These are phyloP conservation scores for Sugiyamaella lignohabitans DNA, from an alignment of 805 yeast species.

Conservation along the genomic window DNA sequence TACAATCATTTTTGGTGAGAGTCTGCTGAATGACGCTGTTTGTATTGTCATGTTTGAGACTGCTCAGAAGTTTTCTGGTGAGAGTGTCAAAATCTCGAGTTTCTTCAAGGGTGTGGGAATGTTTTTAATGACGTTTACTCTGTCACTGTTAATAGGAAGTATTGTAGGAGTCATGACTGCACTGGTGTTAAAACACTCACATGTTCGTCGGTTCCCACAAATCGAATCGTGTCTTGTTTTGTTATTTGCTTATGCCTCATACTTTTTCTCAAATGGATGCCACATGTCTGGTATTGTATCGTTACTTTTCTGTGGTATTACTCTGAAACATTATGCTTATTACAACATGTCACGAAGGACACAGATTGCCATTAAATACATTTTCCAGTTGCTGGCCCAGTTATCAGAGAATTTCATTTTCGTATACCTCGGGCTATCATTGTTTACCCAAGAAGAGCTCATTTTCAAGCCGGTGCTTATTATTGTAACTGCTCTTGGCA, in stretches of 20 bases:
- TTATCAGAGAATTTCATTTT: slow-evolving; percentile 94
- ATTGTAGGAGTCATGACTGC: slow-evolving; percentile 86
- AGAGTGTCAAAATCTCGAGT: slow-evolving; percentile 53
- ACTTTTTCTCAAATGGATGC: slow-evolving; percentile 96
- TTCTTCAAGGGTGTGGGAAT: slow-evolving; percentile 86
- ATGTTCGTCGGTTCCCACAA: slow-evolving; percentile 90
- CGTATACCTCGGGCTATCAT: slow-evolving; percentile 86
- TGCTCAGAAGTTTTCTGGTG: slow-evolving; percentile 91
- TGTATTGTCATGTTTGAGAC: slow-evolving; percentile 99
- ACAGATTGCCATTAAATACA: slow-evolving; percentile 91
- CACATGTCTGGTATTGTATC: slow-evolving; percentile 99
- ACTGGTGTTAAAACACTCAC: slow-evolving; percentile 81
- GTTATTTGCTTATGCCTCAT: slow-evolving; percentile 88
- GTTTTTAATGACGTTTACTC: slow-evolving; percentile 86
- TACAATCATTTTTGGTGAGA: slow-evolving; percentile 96
- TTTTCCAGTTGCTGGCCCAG: slow-evolving; percentile 91
- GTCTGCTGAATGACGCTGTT: slow-evolving; percentile 91
- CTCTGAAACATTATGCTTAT: slow-evolving; percentile 94
- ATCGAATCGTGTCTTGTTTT: slow-evolving; percentile 91
- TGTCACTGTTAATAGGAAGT: slow-evolving; percentile 84
- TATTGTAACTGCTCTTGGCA: slow-evolving; percentile 80
- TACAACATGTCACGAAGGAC: slow-evolving; percentile 96
- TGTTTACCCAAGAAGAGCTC: slow-evolving; percentile 92
- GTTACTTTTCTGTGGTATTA: slow-evolving; percentile 89
- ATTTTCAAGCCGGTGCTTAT: slow-evolving; percentile 92